These are phyloP conservation scores for Cyberlindnera sargentensis DNA, from an alignment of 805 yeast species.

Conservation along the genomic window DNA sequence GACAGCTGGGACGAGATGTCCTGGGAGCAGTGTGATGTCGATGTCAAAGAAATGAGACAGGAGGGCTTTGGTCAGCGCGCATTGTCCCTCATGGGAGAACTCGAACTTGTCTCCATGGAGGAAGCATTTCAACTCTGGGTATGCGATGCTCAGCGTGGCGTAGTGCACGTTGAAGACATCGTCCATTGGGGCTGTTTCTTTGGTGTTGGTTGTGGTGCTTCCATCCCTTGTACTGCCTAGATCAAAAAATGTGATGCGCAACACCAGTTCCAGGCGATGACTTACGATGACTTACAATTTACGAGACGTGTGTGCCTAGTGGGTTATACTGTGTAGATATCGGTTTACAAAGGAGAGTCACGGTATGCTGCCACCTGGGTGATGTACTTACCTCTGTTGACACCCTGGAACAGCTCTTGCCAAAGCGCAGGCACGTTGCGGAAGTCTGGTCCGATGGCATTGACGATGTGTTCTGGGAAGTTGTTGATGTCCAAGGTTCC, in stretches of 20 bases:
- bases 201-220: too few relatives aligned
- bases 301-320: too few relatives aligned
- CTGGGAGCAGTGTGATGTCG: constrained; percentile 2
- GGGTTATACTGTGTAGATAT: too few relatives aligned
- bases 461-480: constrained; percentile 30
- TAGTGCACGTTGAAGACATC: constrained; percentile 1
- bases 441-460: constrained; percentile 34
- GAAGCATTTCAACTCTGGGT: neutral
- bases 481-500: constrained; percentile 34
- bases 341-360: too few relatives aligned
- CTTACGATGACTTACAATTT: too few relatives aligned
- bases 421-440: constrained; percentile 37
- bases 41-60: constrained; percentile 7
- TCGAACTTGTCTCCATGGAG: neutral
- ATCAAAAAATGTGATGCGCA: too few relatives aligned
- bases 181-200: too few relatives aligned
- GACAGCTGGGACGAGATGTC: constrained; percentile 15
- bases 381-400: constrained; percentile 42
- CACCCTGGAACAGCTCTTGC: constrained; percentile 36
- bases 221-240: too few relatives aligned
- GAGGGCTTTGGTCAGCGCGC: constrained; percentile 13
- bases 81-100: constrained; percentile 12
- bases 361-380: constrained; percentile 28
- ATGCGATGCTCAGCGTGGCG: neutral
- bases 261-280: too few relatives aligned